Conservation (phyloP, 306 rosid genomes). For the Mimosa bimucronata region DNA sequence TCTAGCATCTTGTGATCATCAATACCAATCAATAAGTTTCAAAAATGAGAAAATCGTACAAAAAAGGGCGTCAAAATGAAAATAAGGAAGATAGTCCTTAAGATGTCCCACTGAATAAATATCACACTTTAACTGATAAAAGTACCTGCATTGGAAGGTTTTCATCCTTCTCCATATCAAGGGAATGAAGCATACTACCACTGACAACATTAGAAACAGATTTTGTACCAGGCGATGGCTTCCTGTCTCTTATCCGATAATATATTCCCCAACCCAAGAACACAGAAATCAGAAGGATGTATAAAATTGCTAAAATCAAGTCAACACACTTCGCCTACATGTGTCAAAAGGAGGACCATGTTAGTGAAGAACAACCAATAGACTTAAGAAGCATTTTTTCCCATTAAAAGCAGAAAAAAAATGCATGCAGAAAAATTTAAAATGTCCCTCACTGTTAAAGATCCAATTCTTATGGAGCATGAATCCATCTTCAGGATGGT, state of each 20-base stretch:
- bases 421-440: slow-evolving; percentile 31
- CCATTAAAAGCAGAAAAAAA: slow-evolving; percentile 33
- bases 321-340: slow-evolving; percentile 90
- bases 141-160: slow-evolving; percentile 78
- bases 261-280: slow-evolving; percentile 86
- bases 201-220: slow-evolving; percentile 55
- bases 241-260: slow-evolving; percentile 61
- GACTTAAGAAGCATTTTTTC: slow-evolving; percentile 17
- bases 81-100: slow-evolving; percentile 26
- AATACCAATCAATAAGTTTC: slow-evolving; percentile 36
- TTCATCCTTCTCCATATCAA: slow-evolving; percentile 68
- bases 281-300: slow-evolving; percentile 61
- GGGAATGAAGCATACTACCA: slow-evolving; percentile 56
- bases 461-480: slow-evolving; percentile 79
- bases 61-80: slow-evolving; percentile 18
- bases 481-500: slow-evolving; percentile 55
- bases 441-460: slow-evolving; percentile 67
- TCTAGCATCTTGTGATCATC: slow-evolving; percentile 64
- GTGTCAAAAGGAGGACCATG: slow-evolving; percentile 41
- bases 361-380: slow-evolving; percentile 35
- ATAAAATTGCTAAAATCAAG: slow-evolving; percentile 64
- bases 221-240: slow-evolving; percentile 53
- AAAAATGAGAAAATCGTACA: slow-evolving; percentile 20
- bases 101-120: slow-evolving; percentile 30
- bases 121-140: slow-evolving; percentile 36